Evolutionary conservation across 371 early-diverging fungal species (phyloP).

Genomic region (Mucor saturninus): DNA sequence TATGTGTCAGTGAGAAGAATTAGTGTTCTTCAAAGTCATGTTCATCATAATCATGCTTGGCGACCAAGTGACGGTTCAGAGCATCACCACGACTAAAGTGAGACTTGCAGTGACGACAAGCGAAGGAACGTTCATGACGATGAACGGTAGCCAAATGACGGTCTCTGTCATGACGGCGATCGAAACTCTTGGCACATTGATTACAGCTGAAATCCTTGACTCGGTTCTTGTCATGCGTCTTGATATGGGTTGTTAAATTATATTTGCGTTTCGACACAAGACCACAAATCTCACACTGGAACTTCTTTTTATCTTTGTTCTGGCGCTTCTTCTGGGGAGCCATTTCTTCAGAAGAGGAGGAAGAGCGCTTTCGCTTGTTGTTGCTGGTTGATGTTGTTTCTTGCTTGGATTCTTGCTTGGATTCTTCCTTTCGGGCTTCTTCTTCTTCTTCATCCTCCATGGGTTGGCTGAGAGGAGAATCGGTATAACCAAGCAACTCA

Average conservation of each 20-base stretch:
- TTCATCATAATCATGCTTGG: conserved; percentile 17
- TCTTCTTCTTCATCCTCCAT: not conserved
- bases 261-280: conserved; percentile 66
- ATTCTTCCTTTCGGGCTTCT: not conserved
- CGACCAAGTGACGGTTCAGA: conserved; percentile 44
- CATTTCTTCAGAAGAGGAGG: too few relatives aligned
- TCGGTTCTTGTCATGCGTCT: conserved; percentile 71
- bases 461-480: too few relatives aligned
- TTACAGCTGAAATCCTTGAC: conserved; percentile 63
- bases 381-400: not conserved
- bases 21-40: conserved; percentile 6
- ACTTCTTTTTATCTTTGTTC: not conserved
- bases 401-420: not conserved
- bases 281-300: conserved; percentile 53
- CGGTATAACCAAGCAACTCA: not conserved
- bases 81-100: conserved; percentile 71
- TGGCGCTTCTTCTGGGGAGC: not conserved
- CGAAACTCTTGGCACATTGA: conserved; percentile 59
- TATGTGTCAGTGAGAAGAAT: not conserved
- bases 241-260: conserved; percentile 73
- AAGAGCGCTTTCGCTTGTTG: too few relatives aligned
- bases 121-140: conserved; percentile 52
- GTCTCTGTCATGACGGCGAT: conserved; percentile 72
- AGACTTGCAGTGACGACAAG: conserved; percentile 59
- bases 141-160: conserved; percentile 73